phyloP scores from a whole-genome alignment of 495 filamentous ascomycete species.

The Aspergillus nanangensis region DNA sequence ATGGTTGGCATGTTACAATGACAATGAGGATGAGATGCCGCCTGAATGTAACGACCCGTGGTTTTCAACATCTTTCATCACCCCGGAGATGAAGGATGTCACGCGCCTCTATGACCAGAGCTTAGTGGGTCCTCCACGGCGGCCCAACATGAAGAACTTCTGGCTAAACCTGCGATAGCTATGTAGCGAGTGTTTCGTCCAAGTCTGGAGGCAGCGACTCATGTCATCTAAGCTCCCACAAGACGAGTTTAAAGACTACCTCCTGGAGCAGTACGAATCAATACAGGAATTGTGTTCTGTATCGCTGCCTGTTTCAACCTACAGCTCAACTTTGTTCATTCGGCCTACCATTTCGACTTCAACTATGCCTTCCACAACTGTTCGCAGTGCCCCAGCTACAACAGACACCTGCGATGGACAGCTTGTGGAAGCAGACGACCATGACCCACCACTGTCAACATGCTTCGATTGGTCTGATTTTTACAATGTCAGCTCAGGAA shows the following conservation, averaged over 20 bases:
- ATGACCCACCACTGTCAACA: background rate
- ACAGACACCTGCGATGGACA: slow-evolving; percentile 3
- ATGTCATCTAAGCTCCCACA: slow-evolving; percentile 1
- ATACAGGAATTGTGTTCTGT: slow-evolving; percentile 1
- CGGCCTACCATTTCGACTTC: slow-evolving; percentile 4
- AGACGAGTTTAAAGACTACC: slow-evolving; percentile 1
- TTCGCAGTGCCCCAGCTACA: slow-evolving; percentile 1
- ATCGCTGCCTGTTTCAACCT: slow-evolving; percentile 3
- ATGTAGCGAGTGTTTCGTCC: slow-evolving; percentile 4
- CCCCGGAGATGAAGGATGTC: slow-evolving; percentile 3
- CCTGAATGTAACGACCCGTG: slow-evolving; percentile 4
- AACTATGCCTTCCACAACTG: slow-evolving; percentile 3
- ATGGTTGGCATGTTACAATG: slow-evolving; percentile 2
- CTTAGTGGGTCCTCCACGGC: background rate
- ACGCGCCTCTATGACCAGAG: slow-evolving; percentile 2
- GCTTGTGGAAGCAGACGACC: background rate
- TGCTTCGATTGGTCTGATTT: background rate
- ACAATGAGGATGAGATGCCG: slow-evolving; percentile 2
- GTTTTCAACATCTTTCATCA: slow-evolving; percentile 4
- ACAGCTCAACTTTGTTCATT: slow-evolving; percentile 2
- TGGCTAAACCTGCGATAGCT: background rate
- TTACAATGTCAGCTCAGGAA: slow-evolving; percentile 5
- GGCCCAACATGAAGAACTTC: background rate
- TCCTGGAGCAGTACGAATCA: background rate
- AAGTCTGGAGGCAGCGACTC: slow-evolving; percentile 4